Evolutionary conservation across 352 stramenopile genomes (phyloP), one percentile per base, ranked within the genome.

Genomic region (Pythium guiyangense): DNA sequence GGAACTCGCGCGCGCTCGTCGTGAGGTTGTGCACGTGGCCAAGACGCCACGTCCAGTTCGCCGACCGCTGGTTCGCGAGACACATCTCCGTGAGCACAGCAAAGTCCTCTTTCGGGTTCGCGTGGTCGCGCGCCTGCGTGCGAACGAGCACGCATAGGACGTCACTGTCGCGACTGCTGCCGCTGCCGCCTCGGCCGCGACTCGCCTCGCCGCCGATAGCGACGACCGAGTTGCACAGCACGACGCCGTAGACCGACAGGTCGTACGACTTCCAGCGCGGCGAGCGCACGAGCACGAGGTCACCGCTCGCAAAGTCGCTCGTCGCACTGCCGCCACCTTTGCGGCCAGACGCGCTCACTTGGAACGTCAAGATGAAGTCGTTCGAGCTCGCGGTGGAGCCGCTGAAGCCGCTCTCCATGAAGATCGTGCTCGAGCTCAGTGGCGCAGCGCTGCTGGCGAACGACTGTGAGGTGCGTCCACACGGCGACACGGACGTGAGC

Each of bases 1-100:
- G 84, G 53, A 81, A 94, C 64, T 94, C 84, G n/a, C 84, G 74
- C 2, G 81, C 79, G 48, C 77, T 90, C 11, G 81, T 92, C 27
- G 73, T 88, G 46, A 79, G 75, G 54, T 88, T 92, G 61, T 90
- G 73, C 10, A 88, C 77, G 58, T 87, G 70, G 31, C 86, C 74
- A 2, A 90, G 63, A 3, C 72, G 67, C 81, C 81, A 92, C 49
- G 62, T 66, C 81, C 81, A 91, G 27, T 73, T 77, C 3, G 67
- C 20, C 1, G 63, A 69, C 0, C 68, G 70, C 54, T 86, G 74
- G 63, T 91, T 92, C 15, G 79, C 76, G 0, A 91, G 60, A 64
- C 79, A 90, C 55, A 88, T 67, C 54, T 92, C 79, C 11, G 73
- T 84, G 18, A 92, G 53, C 12, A 71, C 67, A 6, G 56, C 60